These are phyloP conservation scores for Botrytis aclada DNA, from an alignment of 2,329 filamentous ascomycete genomes.

Conservation along the genomic window DNA sequence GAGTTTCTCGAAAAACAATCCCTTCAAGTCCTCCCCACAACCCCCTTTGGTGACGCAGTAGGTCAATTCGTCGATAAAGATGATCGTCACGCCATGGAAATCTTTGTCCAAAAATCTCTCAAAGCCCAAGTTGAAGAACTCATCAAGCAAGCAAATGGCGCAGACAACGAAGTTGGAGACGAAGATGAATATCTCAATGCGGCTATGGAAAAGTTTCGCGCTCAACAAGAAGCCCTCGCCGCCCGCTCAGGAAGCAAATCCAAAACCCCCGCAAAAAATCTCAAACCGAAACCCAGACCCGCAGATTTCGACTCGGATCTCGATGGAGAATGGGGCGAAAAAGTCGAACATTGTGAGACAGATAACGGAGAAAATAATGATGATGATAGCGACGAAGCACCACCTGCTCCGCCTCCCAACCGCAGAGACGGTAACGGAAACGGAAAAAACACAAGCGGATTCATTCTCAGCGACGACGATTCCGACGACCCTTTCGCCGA, in stretches of 20 bases:
- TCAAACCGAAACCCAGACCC: conserved; percentile 70
- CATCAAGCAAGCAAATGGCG: conserved; percentile 41
- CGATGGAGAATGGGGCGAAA: conserved; percentile 80
- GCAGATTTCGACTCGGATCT: conserved; percentile 84
- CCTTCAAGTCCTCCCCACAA: conserved; percentile 88
- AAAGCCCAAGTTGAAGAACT: conserved; percentile 68
- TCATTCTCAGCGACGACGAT: conserved; percentile 42
- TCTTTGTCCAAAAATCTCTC: conserved; percentile 71
- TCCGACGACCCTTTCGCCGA: conserved; percentile 49
- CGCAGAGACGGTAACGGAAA: background rate
- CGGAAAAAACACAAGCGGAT: background rate
- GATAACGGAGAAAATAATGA: conserved; percentile 36
- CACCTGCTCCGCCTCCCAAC: conserved; percentile 32
- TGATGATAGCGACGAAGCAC: conserved; percentile 45
- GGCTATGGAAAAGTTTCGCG: conserved; percentile 71
- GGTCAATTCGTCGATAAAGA: conserved; percentile 92
- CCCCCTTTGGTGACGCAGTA: conserved; percentile 88
- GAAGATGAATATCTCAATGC: conserved; percentile 68
- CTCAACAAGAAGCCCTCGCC: conserved; percentile 67
- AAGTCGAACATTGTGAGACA: conserved; percentile 37
- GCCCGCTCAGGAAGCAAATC: conserved; percentile 56
- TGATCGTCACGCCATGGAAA: conserved; percentile 87
- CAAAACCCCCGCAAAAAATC: conserved; percentile 42
- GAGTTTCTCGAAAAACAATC: conserved; percentile 80
- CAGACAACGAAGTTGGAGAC: conserved; percentile 62